These are phyloP conservation scores for Ophiostoma ips DNA, from an alignment of 2,329 filamentous ascomycete genomes.

Conservation along the genomic window DNA sequence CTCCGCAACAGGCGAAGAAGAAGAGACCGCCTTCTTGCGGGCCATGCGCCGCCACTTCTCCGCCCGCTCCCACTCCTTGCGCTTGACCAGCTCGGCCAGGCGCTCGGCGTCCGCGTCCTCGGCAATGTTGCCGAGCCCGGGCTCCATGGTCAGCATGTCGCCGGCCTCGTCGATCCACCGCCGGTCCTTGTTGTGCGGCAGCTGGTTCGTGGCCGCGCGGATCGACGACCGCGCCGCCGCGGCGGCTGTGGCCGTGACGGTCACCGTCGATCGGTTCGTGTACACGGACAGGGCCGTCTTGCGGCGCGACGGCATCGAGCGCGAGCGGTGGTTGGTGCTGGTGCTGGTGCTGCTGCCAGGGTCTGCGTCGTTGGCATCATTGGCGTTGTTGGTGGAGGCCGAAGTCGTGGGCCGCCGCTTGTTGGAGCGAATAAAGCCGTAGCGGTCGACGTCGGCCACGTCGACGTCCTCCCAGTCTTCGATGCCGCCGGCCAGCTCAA, in stretches of 20 bases:
- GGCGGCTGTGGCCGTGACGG: constrained; percentile 7
- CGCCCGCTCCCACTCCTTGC: constrained; percentile 47
- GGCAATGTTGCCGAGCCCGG: constrained; percentile 39
- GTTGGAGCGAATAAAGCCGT: constrained; percentile 46
- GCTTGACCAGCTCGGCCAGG: constrained; percentile 41
- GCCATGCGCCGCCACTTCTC: constrained; percentile 59
- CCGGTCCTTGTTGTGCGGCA: constrained; percentile 47
- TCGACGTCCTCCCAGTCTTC: constrained; percentile 56
- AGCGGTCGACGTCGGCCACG: constrained; percentile 49
- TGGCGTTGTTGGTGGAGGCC: constrained; percentile 24
- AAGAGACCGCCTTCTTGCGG: constrained; percentile 28
- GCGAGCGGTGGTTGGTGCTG: neutral
- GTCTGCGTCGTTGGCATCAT: constrained; percentile 25
- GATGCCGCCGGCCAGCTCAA: constrained; percentile 42
- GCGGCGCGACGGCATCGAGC: neutral
- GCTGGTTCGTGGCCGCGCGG: constrained; percentile 42
- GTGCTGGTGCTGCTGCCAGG: constrained; percentile 19
- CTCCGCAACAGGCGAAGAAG: neutral
- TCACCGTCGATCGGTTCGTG: constrained; percentile 28
- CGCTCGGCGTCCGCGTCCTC: constrained; percentile 42
- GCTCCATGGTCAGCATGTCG: constrained; percentile 50
- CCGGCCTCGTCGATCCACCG: constrained; percentile 50
- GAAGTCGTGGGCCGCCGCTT: constrained; percentile 25
- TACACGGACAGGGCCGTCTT: constrained; percentile 36
- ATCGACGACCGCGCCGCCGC: constrained; percentile 40